Percentiles rank a stretch among this genome's conserved stretches.
phyloP scores from a whole-genome alignment of 495 filamentous ascomycete genomes.

The Aspergillus affinis region DNA sequence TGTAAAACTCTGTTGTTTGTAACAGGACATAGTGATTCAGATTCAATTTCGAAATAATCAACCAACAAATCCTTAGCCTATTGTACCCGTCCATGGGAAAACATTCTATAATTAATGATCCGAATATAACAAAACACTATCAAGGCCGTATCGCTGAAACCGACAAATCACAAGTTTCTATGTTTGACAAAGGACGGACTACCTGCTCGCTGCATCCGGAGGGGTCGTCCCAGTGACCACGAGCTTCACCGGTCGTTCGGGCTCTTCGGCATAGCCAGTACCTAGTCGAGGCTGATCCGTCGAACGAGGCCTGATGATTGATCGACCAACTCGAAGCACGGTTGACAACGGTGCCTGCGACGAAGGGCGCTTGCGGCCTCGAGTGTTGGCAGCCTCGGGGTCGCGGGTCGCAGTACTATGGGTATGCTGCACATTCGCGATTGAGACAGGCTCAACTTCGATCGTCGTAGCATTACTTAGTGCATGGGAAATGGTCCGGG shows the following conservation, averaged over 20 bases:
- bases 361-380: conserved; percentile 27
- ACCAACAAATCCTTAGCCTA: too few relatives aligned
- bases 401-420: conserved; percentile 41
- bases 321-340: conserved; percentile 53
- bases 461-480: conserved; percentile 40
- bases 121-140: background rate
- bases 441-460: conserved; percentile 33
- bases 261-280: conserved; percentile 30
- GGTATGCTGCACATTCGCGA: conserved; percentile 27
- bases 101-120: background rate
- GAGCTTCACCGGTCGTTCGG: conserved; percentile 36
- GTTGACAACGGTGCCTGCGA: conserved; percentile 36
- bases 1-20: too few relatives aligned
- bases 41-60: background rate
- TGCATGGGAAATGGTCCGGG: conserved; percentile 68
- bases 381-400: conserved; percentile 19
- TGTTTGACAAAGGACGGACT: background rate
- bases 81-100: background rate
- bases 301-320: conserved; percentile 35
- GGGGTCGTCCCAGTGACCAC: conserved; percentile 2
- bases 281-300: conserved; percentile 22
- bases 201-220: background rate
- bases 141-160: background rate
- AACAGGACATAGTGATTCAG: too few relatives aligned
- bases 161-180: background rate